Base-by-base conservation (phyloP, 176 grass and related monocot genomes). In the Themeda triandra region DNA sequence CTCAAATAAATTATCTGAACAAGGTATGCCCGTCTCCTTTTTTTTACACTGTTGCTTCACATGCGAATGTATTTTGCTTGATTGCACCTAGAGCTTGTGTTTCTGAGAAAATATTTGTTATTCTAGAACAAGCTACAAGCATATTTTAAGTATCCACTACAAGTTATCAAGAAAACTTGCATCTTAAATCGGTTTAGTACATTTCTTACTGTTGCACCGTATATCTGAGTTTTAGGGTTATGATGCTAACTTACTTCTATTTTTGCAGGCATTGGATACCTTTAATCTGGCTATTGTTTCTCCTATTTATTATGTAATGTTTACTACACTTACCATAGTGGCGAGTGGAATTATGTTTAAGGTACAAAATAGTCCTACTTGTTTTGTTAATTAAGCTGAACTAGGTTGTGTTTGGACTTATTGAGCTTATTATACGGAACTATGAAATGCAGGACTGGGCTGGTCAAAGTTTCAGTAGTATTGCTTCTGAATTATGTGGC, bases 311-410 rank as follows among this genome's bases (percentile, higher is more conserved):
- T 99, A 99, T 86, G 93, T 96, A 46, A 94, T 96, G 93, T 96
- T 99, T 69, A 99, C 96, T 2, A 96, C 91, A 49, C 91, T 99
- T 19, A 94, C 96, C 79, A 96, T 99, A 89, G 69, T 92, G 73
- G 93, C 96, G 4, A 99, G 90, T 87, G 88, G 87, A 71, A 99
- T 99, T 83, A 99, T 99, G 96, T 99, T 99, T 84, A 96, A 99
- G 96, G 96, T 99, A 87, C 5, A 72, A 45, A 66, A 28, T 40
- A 41, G 29, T 33, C 64, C 68, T 51, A 28, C 4, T 63, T 15
- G 1, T 49, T 44, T 69, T 74, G 10, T 92, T 75, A 46, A 54
- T 66, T 60, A 65, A 36, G 15, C 73, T 41, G 13, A 49, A 70
- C 19, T 80, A 19, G 41, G 35, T 70, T 14, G 4, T 29, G 27